phyloP scores from a whole-genome alignment of 2,329 filamentous ascomycete genomes.

The Colletotrichum sp. region DNA sequence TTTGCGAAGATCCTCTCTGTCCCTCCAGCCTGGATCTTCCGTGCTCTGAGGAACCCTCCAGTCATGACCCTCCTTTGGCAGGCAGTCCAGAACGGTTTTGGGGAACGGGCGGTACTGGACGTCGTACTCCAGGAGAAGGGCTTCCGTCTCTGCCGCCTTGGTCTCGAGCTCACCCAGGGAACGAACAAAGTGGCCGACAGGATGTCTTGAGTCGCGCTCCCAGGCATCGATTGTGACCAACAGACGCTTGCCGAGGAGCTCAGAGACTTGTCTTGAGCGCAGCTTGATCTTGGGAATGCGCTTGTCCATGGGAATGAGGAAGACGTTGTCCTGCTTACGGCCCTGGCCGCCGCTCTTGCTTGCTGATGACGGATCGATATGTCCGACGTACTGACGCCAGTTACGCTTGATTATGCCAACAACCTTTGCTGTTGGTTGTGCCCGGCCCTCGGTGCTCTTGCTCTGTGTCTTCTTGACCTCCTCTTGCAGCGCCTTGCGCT shows the following conservation, averaged over 20 bases:
- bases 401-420: conserved; percentile 94
- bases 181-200: conserved; percentile 90
- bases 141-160: conserved; percentile 97
- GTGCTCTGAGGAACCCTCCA: conserved; percentile 87
- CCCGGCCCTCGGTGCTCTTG: conserved; percentile 74
- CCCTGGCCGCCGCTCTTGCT: conserved; percentile 76
- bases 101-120: conserved; percentile 98
- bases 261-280: conserved; percentile 86
- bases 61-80: conserved; percentile 88
- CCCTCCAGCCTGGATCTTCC: conserved; percentile 86
- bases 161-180: conserved; percentile 93
- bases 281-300: conserved; percentile 95
- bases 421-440: conserved; percentile 90
- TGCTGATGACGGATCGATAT: conserved; percentile 87
- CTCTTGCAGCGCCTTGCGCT: conserved; percentile 86
- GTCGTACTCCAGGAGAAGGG: conserved; percentile 91
- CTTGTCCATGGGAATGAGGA: conserved; percentile 98
- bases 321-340: conserved; percentile 88
- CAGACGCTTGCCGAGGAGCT: conserved; percentile 89
- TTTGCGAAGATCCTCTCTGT: conserved; percentile 81
- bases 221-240: conserved; percentile 94
- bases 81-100: conserved; percentile 91
- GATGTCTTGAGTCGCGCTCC: conserved; percentile 92
- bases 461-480: conserved; percentile 88
- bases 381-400: conserved; percentile 97